phyloP scores from a whole-genome alignment of 768 basidiomycete genomes.

The Phylloporus arenicola region DNA sequence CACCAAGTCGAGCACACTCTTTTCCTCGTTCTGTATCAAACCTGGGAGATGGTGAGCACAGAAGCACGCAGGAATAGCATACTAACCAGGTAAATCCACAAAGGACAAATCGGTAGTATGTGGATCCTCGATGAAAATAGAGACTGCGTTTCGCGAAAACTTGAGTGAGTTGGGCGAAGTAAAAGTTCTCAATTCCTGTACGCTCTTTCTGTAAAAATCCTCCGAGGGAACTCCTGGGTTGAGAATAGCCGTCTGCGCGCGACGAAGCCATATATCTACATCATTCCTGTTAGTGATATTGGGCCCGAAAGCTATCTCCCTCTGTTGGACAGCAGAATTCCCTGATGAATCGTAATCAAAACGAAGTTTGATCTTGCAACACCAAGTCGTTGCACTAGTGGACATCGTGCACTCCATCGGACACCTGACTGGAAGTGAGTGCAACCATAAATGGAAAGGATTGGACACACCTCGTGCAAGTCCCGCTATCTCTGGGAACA shows the following conservation, averaged over 20 bases:
- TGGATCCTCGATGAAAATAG: slow-evolving; percentile 42
- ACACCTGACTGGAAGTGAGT: slow-evolving; percentile 33
- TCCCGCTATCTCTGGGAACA: slow-evolving; percentile 58
- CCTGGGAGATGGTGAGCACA: slow-evolving; percentile 31
- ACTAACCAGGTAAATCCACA: slow-evolving; percentile 49
- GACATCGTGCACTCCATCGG: slow-evolving; percentile 52
- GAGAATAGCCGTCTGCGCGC: slow-evolving; percentile 44
- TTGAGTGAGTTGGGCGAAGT: slow-evolving; percentile 22
- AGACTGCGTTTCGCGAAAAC: slow-evolving; percentile 51
- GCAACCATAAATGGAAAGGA: not conserved
- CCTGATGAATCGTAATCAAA: slow-evolving; percentile 31
- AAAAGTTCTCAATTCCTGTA: slow-evolving; percentile 22
- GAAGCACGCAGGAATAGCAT: not conserved
- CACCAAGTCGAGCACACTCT: slow-evolving; percentile 41
- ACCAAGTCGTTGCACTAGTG: slow-evolving; percentile 35
- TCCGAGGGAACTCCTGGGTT: slow-evolving; percentile 18
- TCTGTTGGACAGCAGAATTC: slow-evolving; percentile 1
- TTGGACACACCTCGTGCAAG: slow-evolving; percentile 46
- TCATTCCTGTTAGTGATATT: slow-evolving; percentile 25
- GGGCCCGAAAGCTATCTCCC: slow-evolving; percentile 26
- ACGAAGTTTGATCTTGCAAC: slow-evolving; percentile 41
- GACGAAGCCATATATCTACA: slow-evolving; percentile 41
- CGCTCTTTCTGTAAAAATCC: slow-evolving; percentile 20
- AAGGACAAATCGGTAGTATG: slow-evolving; percentile 45
- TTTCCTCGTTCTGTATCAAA: slow-evolving; percentile 51